phyloP scores from a whole-genome alignment of 2,329 filamentous ascomycete species.

The Claviceps arundinis region DNA sequence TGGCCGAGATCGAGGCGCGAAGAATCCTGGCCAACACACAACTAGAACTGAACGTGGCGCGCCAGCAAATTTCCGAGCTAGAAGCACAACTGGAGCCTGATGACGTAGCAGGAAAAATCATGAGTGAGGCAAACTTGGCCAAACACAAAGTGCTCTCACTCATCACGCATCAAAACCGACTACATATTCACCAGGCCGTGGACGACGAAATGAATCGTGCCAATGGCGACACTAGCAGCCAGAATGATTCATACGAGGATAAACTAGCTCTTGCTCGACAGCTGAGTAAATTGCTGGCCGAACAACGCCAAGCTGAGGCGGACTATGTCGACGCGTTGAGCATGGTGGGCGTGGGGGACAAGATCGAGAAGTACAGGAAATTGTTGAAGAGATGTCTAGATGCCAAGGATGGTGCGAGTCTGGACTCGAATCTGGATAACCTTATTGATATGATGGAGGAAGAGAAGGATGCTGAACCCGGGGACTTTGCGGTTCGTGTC shows the following conservation, averaged over 20 bases:
- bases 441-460: constrained; percentile 52
- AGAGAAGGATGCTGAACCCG: constrained; percentile 28
- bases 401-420: constrained; percentile 50
- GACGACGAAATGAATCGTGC: constrained; percentile 35
- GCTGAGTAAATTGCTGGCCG: constrained; percentile 40
- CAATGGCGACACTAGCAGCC: constrained; percentile 30
- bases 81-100: constrained; percentile 42
- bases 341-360: constrained; percentile 57
- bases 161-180: constrained; percentile 37
- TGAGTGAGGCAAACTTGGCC: constrained; percentile 35
- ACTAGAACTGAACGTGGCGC: constrained; percentile 49
- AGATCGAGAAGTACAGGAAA: constrained; percentile 59
- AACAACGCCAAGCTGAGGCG: constrained; percentile 48
- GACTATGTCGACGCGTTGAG: constrained; percentile 58
- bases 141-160: constrained; percentile 36
- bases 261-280: constrained; percentile 45
- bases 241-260: constrained; percentile 37
- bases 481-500: constrained; percentile 12
- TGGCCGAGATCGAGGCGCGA: constrained; percentile 53
- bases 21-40: constrained; percentile 54
- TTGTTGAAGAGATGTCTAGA: constrained; percentile 57
- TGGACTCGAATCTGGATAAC: constrained; percentile 51
- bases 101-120: constrained; percentile 35
- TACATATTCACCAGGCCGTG: constrained; percentile 38
- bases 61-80: constrained; percentile 45